phyloP scores from a whole-genome alignment of 768 basidiomycete genomes.

The Lactarius deliciosus region DNA sequence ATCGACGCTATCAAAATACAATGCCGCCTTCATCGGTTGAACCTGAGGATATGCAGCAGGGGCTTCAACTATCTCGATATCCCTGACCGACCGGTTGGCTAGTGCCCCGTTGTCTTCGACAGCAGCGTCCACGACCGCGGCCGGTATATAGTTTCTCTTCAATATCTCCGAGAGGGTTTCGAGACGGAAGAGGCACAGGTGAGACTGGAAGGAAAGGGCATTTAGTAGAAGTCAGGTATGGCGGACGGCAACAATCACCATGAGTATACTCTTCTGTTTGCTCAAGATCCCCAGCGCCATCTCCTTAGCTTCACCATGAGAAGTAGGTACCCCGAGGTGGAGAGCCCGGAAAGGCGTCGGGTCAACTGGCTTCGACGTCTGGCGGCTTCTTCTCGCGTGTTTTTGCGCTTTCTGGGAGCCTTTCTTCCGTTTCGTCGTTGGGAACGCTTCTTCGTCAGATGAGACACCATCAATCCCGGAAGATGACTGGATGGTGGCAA shows the following conservation, averaged over 20 bases:
- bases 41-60: conserved; percentile 45
- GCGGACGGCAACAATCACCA: conserved; percentile 27
- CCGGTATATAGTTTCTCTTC: conserved; percentile 18
- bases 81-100: neutral
- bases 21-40: conserved; percentile 58
- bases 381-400: conserved; percentile 29
- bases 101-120: neutral
- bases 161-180: conserved; percentile 7
- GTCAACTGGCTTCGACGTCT: conserved; percentile 31
- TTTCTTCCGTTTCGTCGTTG: conserved; percentile 15
- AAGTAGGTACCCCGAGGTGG: conserved; percentile 33
- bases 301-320: conserved; percentile 28
- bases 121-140: neutral
- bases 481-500: neutral
- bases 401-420: conserved; percentile 37
- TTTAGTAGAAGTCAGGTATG: neutral
- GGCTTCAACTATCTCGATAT: conserved; percentile 3
- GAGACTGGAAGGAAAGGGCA: conserved; percentile 1
- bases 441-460: conserved; percentile 2
- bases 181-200: conserved; percentile 16
- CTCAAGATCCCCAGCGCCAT: conserved; percentile 29
- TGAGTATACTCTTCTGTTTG: conserved; percentile 33
- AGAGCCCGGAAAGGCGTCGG: conserved; percentile 35
- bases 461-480: conserved; percentile 2
- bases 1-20: conserved; percentile 57